Percentiles rank a stretch among this genome's conserved stretches.
phyloP scores from a whole-genome alignment of 202 grass and related monocot species.

The Eragrostis tef region DNA sequence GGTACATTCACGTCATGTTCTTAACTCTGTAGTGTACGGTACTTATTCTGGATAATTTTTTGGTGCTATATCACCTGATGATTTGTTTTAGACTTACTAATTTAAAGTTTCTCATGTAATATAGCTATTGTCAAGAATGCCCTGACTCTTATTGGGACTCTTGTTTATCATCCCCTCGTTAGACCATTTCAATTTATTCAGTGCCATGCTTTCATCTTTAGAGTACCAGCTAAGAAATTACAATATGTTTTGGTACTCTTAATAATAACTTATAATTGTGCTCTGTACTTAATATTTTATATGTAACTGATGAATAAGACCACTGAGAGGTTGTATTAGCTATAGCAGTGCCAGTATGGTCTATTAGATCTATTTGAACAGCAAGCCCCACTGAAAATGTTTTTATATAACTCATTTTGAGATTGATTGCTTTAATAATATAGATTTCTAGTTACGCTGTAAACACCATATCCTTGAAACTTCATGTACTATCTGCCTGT shows the following conservation, averaged over 20 bases:
- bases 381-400: neutral
- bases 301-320: too few species aligned
- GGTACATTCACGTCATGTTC: slow-evolving; percentile 55
- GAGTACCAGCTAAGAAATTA: neutral
- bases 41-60: slow-evolving; percentile 34
- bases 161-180: slow-evolving; percentile 8
- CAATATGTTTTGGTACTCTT: neutral
- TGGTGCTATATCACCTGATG: slow-evolving; percentile 11
- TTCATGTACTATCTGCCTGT: slow-evolving; percentile 14
- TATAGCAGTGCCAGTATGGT: slow-evolving; percentile 28
- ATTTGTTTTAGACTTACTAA: neutral
- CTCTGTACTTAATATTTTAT: neutral
- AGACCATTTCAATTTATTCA: slow-evolving; percentile 6
- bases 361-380: slow-evolving; percentile 21
- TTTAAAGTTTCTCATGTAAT: slow-evolving; percentile 31
- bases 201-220: neutral
- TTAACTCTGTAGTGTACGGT: neutral
- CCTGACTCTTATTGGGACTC: slow-evolving; percentile 13
- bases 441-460: neutral
- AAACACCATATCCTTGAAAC: slow-evolving; percentile 1
- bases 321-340: neutral
- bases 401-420: neutral
- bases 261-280: neutral
- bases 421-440: neutral
- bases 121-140: neutral